Base-by-base conservation (phyloP, 2,329 filamentous ascomycete species). In the Stemphylium beticola region DNA sequence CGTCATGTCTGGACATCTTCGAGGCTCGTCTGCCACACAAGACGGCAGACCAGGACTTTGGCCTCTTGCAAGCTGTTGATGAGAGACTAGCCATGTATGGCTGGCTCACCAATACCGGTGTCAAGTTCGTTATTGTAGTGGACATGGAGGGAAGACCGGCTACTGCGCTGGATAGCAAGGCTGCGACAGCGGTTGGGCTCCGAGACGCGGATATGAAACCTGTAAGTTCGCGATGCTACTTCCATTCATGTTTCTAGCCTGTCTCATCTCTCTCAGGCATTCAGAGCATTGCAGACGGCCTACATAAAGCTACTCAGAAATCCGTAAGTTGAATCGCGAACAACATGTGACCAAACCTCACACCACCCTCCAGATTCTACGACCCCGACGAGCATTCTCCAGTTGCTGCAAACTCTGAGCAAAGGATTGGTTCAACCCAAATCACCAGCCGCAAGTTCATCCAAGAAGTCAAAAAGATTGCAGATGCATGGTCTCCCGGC, bases 31-130 rank as follows among this genome's bases (percentile, higher is more conserved):
- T 91, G 62, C 88, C 89, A 49, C 84, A 87, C 68, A 89, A 89
- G 67, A 85, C 84, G 18, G 79, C 85, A 55, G 90, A 91, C 45
- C 92, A 95, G 66, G 93, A 98, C 74, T 88, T 95, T 63, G 93
- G 95, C 26, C 85, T 98, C 11, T 83, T 99, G 45, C 93, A 98
- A 78, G 92, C 93, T 55, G 83, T 98, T 55, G 95, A 98, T 79
- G 93, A 99, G 78, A 86, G 93, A 22, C 83, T 98, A 41, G 92
- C 93, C 32, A 90, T 92, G 64, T 99, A 98, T 79, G 95, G 95
- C 68, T 97, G 91, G 86, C 85, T 98, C 76, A 97, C 95, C 52
- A 98, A 96, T 77, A 98, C 95, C 22, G 92, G 92, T 36, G 87
- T 96, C 60, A 93, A 93, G 73, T 87, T 99, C 70, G 87, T 98